These are phyloP conservation scores for Xylariaceae sp. DNA, from an alignment of 2,329 filamentous ascomycete species.

Conservation along the genomic window DNA sequence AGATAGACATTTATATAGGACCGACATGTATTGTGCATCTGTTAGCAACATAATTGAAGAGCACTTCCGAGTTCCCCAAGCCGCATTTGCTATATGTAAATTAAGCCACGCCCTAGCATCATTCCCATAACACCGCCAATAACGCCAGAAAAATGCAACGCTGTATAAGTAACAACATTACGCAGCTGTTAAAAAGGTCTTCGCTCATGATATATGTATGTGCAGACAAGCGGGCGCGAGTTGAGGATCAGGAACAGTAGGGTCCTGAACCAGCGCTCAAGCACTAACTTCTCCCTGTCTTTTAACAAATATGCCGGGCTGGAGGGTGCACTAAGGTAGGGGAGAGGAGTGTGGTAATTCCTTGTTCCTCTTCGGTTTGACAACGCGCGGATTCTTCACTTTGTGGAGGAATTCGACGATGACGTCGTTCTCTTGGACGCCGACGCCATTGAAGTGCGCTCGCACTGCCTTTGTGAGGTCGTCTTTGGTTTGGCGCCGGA, in stretches of 20 bases:
- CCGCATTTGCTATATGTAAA: too few relatives aligned
- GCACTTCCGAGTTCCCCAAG: too few relatives aligned
- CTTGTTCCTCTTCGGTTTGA: slow-evolving; percentile 32
- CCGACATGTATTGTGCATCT: too few relatives aligned
- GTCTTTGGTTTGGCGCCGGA: slow-evolving; percentile 64
- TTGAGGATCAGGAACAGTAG: too few relatives aligned
- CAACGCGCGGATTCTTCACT: slow-evolving; percentile 51
- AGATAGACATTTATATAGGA: too few relatives aligned
- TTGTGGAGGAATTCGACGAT: slow-evolving; percentile 76
- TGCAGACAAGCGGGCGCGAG: background rate
- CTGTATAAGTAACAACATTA: too few relatives aligned
- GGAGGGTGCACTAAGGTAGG: slow-evolving; percentile 23
- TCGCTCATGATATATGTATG: slow-evolving; percentile 5
- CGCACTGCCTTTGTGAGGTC: slow-evolving; percentile 66
- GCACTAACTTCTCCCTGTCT: slow-evolving; percentile 8
- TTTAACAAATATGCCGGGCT: slow-evolving; percentile 3
- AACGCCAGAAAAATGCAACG: too few relatives aligned
- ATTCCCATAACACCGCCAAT: too few relatives aligned
- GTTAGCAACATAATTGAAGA: too few relatives aligned
- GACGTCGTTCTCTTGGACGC: slow-evolving; percentile 75
- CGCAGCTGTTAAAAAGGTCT: too few relatives aligned
- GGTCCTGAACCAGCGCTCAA: too few relatives aligned
- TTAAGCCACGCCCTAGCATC: too few relatives aligned
- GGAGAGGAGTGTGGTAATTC: slow-evolving; percentile 30
- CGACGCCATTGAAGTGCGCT: slow-evolving; percentile 78